Percentiles rank a stretch among this genome's conserved stretches.
phyloP scores from a whole-genome alignment of 2,329 filamentous ascomycete genomes.

The Pseudopithomyces chartarum region DNA sequence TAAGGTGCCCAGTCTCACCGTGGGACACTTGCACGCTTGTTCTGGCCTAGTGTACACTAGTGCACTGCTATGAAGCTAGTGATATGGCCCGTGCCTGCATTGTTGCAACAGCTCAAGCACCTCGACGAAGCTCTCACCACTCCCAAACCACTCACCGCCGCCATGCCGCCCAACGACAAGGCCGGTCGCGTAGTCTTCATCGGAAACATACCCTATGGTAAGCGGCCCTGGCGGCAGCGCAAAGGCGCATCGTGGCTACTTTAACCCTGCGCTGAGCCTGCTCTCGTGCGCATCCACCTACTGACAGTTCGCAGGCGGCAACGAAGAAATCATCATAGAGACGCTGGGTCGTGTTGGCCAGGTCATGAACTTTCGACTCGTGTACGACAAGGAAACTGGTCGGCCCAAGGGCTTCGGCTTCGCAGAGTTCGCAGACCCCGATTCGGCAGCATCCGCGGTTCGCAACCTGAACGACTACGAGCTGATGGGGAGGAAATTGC shows the following conservation, averaged over 20 bases:
- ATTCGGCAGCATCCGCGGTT: slow-evolving; percentile 90
- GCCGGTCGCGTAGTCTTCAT: slow-evolving; percentile 82
- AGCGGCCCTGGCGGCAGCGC: slow-evolving; percentile 18
- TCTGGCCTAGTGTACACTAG: too few species aligned
- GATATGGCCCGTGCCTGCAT: background rate
- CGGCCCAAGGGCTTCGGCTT: slow-evolving; percentile 97
- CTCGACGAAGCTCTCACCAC: background rate
- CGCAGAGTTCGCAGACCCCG: slow-evolving; percentile 90
- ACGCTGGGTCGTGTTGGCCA: slow-evolving; percentile 90
- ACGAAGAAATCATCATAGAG: slow-evolving; percentile 93
- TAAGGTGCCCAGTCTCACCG: too few species aligned
- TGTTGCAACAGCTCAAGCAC: background rate
- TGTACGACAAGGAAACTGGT: slow-evolving; percentile 94
- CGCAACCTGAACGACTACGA: slow-evolving; percentile 95
- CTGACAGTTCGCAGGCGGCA: slow-evolving; percentile 67
- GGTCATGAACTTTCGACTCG: slow-evolving; percentile 88
- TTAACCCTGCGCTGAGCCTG: background rate
- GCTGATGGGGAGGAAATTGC: slow-evolving; percentile 90
- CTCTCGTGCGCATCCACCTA: slow-evolving; percentile 20
- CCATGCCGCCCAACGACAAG: slow-evolving; percentile 60
- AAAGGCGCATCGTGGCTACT: background rate
- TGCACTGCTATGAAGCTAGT: background rate
- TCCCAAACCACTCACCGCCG: background rate
- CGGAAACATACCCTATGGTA: slow-evolving; percentile 84
- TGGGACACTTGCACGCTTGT: too few species aligned